Evolutionary conservation across 257 asterid species (phyloP).

Genomic region (Leptodermis oblonga): DNA sequence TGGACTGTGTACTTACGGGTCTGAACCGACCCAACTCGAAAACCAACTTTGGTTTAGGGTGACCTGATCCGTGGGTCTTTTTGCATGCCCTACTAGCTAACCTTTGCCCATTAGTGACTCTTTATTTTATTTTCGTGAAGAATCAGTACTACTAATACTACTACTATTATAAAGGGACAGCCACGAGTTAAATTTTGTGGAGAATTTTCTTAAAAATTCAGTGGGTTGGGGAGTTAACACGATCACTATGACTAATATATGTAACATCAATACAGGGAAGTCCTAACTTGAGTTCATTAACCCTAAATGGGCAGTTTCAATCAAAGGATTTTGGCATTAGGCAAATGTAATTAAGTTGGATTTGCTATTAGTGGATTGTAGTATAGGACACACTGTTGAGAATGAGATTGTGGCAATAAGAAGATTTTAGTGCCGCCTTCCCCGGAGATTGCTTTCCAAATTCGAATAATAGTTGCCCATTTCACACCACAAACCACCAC

Average conservation of each 20-base stretch:
- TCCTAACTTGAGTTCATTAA: neutral
- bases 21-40: too few relatives aligned
- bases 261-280: neutral
- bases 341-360: neutral
- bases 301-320: neutral
- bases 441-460: conserved; percentile 8
- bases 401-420: neutral
- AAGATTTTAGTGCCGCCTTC: conserved; percentile 15
- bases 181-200: too few relatives aligned
- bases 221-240: neutral
- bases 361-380: conserved; percentile 11
- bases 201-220: neutral
- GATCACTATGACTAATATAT: neutral
- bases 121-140: too few relatives aligned
- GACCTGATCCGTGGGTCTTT: too few relatives aligned
- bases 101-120: too few relatives aligned
- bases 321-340: neutral
- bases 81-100: too few relatives aligned
- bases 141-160: too few relatives aligned
- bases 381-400: neutral
- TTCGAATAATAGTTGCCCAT: neutral
- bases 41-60: too few relatives aligned
- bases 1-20: too few relatives aligned
- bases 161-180: too few relatives aligned
- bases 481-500: neutral